These are phyloP conservation scores for Cylindrodendrum hubeiense DNA, from an alignment of 2,329 filamentous ascomycete species.

Conservation along the genomic window DNA sequence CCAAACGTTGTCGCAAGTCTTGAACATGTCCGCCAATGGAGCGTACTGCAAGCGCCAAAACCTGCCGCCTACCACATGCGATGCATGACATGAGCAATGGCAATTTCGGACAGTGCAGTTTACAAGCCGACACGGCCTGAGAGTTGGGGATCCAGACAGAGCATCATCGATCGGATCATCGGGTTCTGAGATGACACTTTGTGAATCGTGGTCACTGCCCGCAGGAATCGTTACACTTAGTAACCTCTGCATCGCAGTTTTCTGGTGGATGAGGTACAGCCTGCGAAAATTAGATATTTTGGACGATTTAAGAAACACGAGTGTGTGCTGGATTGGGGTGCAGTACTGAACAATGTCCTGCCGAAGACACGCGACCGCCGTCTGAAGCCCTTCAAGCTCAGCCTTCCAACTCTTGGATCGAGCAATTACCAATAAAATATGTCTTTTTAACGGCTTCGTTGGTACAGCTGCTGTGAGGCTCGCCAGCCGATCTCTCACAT, in stretches of 20 bases:
- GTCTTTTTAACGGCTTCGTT: fast-evolving
- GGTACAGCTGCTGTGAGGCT: neutral
- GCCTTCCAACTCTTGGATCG: conserved; percentile 17
- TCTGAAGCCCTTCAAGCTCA: neutral
- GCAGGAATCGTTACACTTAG: neutral
- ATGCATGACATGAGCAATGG: conserved; percentile 15
- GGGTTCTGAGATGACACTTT: fast-evolving
- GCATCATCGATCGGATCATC: neutral
- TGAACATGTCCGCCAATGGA: neutral
- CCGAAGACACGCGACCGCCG: neutral
- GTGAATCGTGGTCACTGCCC: neutral
- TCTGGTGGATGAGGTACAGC: neutral
- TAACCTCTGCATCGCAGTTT: neutral
- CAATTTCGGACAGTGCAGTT: neutral
- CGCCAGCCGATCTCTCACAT: neutral
- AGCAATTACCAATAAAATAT: neutral
- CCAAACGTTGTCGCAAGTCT: neutral
- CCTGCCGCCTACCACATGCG: neutral
- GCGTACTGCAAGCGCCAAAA: conserved; percentile 23
- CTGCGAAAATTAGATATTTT: neutral
- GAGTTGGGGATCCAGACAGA: too few species aligned
- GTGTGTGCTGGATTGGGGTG: neutral
- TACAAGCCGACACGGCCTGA: neutral
- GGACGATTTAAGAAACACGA: neutral
- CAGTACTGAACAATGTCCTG: neutral